Evolutionary conservation across 2,329 filamentous ascomycete species (phyloP), one percentile per base, ranked within the genome.

Genomic region (Curvularia sp.): DNA sequence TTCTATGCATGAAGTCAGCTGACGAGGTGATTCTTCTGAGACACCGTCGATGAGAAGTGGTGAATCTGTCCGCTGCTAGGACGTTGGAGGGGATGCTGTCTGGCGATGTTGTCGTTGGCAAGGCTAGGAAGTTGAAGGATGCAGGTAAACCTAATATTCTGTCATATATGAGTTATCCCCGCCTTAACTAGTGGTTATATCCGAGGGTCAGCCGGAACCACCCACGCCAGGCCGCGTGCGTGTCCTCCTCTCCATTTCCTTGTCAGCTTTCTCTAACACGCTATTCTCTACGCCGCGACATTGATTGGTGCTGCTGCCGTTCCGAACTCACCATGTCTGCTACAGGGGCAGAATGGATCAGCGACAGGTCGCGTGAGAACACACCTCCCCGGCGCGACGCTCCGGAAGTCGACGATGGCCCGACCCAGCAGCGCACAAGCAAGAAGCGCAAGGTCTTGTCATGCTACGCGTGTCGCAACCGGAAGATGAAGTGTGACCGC

Each of bases 401-500:
- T 48, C 70, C 71, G 12, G 71, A 75, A 42, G 58, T 48, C 23
- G 60, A 65, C 19, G 57, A 73, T 49, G 69, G 53, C 6, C 60
- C 65, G 3, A 51, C 68, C 25, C 77, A 79, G n/a, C 81, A 80
- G 57, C 78, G 80, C 25, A 60, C 64, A 5, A 71, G 70, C 53
- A 77, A 75, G 60, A 78, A 80, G 56, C 73, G 80, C 18, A 81
- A 81, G 65, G 80, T 80, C 15, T 66, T 82, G 8, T 81, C 80
- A 2, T 82, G 80, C 60, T 80, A 78, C 60, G 77, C 80, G 12
- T 82, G 80, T 69, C 76, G 80, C 49, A 74, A 75, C 42, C 73
- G 80, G n/a, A 81, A 81, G 63, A 76, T 82, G 62, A 80, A 80
- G 63, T 81, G 80, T 63, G 80, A 81, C 62, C 77, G 80, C 38